Conservation (phyloP, 2,329 filamentous ascomycete species). For the Fusarium sp. region DNA sequence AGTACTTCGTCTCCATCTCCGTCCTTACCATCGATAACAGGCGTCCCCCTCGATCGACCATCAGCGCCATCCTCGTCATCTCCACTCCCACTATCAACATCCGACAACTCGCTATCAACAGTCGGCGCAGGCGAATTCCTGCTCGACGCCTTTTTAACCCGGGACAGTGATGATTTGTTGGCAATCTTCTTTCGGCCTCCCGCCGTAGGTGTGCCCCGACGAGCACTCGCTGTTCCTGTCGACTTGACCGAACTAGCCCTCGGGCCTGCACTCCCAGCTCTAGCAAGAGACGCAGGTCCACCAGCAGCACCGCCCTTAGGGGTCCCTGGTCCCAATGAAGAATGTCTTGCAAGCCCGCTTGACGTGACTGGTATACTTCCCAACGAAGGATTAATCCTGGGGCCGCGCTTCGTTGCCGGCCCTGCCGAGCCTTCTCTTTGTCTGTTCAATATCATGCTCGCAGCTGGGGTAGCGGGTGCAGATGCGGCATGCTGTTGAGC, state of each 20-base stretch:
- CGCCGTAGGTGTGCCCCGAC: conserved; percentile 62
- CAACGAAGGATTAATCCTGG: conserved; percentile 60
- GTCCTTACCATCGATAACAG: conserved; percentile 51
- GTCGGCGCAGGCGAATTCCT: conserved; percentile 73
- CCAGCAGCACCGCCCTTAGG: conserved; percentile 59
- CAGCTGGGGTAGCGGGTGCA: conserved; percentile 70
- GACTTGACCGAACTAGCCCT: conserved; percentile 62
- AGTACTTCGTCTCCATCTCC: conserved; percentile 65
- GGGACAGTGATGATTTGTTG: conserved; percentile 71
- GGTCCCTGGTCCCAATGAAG: conserved; percentile 72
- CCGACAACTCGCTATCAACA: conserved; percentile 73
- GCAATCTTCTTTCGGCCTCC: conserved; percentile 61
- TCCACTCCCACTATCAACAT: conserved; percentile 68
- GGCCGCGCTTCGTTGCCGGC: conserved; percentile 66
- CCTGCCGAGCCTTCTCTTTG: conserved; percentile 71
- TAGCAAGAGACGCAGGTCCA: conserved; percentile 51
- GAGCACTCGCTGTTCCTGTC: conserved; percentile 51
- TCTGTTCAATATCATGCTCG: conserved; percentile 69
- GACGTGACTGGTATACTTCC: conserved; percentile 63
- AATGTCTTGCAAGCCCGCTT: conserved; percentile 70
- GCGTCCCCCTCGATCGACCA: conserved; percentile 48
- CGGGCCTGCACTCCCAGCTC: conserved; percentile 71
- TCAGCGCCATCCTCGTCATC: conserved; percentile 61
- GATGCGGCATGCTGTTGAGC: conserved; percentile 66
- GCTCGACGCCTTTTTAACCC: conserved; percentile 68